These are phyloP conservation scores for Leucosporidium scottii DNA, from an alignment of 768 basidiomycete species.

Conservation along the genomic window DNA sequence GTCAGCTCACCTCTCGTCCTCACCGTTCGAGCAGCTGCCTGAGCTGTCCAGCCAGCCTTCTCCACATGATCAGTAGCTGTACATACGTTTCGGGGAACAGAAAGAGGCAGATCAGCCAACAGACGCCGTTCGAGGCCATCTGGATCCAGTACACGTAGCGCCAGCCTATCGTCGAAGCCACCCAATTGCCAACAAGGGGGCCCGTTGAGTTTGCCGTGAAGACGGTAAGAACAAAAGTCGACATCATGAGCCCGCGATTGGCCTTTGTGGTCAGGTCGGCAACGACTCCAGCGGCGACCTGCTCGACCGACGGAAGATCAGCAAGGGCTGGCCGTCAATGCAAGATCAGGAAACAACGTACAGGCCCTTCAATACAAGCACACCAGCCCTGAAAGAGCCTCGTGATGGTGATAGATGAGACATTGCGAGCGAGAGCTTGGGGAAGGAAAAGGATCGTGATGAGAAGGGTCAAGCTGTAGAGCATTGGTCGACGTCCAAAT, in stretches of 20 bases:
- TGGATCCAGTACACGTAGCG: constrained; percentile 37
- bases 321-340: background rate
- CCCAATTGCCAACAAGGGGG: constrained; percentile 31
- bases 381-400: constrained; percentile 23
- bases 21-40: too few species aligned
- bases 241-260: constrained; percentile 12
- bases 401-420: constrained; percentile 19
- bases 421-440: constrained; percentile 26
- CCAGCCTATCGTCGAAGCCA: constrained; percentile 32
- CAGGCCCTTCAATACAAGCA: constrained; percentile 34
- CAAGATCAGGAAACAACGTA: background rate
- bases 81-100: constrained; percentile 22
- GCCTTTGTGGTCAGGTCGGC: constrained; percentile 25
- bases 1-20: too few species aligned
- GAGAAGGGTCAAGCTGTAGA: constrained; percentile 23
- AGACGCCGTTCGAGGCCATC: constrained; percentile 22
- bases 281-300: constrained; percentile 24
- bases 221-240: constrained; percentile 29
- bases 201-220: constrained; percentile 33
- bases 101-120: constrained; percentile 26
- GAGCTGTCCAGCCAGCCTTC: too few species aligned
- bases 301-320: background rate
- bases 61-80: background rate
- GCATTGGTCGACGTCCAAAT: constrained; percentile 35
- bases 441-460: constrained; percentile 31